Evolutionary conservation across 768 basidiomycete species (phyloP), one percentile per base, ranked within the genome.

Genomic region (Russula lepida): DNA sequence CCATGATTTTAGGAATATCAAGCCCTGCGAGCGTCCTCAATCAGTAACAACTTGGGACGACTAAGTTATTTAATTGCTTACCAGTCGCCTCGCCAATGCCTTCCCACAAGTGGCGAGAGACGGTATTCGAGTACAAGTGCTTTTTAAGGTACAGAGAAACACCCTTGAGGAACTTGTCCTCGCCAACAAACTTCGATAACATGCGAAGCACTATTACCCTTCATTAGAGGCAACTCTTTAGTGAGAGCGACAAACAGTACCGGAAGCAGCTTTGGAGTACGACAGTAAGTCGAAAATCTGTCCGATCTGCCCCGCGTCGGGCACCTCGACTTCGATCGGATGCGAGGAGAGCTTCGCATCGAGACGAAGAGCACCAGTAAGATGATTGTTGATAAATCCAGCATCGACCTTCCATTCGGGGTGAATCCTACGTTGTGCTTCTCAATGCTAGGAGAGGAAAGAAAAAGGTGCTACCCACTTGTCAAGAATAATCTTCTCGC

Each of bases 71-170:
- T 19, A 33, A 27, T n/a, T 17, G 46, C 67, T 48, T 65, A 77
- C 81, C 86, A 43, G 85, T 89, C 2, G 92, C 84, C 65, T 81
- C 78, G 51, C 81, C 77, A 58, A 98, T 91, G 32, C 92, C 93
- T 58, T 85, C 78, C 89, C 92, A 97, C 5, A 98, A 79, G 69
- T 98, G 89, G 48, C 79, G 81, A 3, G 93, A 95, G 51, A 85
- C 82, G 51, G 86, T 90, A 73, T 92, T 97, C 27, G 79, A 84
- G 71, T 88, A 98, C 8, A 93, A 75, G 66, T 90, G 86, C 64
- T 85, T 83, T 76, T 94, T 95, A 64, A 98, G 83, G 75, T 98
- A 98, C 60, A 90, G 80, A 2, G 92, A 92, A 48, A 95, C 92
- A 35, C 91, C 90, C 68, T 84, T 83, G 54, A 94, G 74, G 81